phyloP scores from a whole-genome alignment of 805 yeast genomes.

The Cyberlindnera meyerae region DNA sequence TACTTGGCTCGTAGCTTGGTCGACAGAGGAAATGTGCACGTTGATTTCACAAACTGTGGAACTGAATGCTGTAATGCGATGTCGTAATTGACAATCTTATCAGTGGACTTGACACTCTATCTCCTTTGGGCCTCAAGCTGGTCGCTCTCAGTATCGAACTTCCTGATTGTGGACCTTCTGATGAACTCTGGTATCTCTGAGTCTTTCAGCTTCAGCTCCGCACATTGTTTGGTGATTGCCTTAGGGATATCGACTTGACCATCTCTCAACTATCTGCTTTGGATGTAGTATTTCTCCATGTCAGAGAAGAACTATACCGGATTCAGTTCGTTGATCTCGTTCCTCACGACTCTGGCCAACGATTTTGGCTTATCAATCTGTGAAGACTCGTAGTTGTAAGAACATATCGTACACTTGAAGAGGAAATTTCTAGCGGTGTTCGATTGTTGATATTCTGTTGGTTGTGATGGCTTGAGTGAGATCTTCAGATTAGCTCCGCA shows the following conservation, averaged over 20 bases:
- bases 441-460: background rate
- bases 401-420: slow-evolving; percentile 17
- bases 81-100: slow-evolving; percentile 2
- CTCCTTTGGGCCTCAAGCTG: background rate
- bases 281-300: slow-evolving; percentile 19
- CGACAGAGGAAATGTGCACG: slow-evolving; percentile 13
- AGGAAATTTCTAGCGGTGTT: slow-evolving; percentile 3
- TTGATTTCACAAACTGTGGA: slow-evolving; percentile 1
- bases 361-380: slow-evolving; percentile 17
- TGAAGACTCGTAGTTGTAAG: slow-evolving; percentile 12
- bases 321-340: slow-evolving; percentile 2
- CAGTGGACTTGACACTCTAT: background rate
- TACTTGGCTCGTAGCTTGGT: slow-evolving; percentile 20
- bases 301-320: slow-evolving; percentile 12
- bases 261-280: slow-evolving; percentile 9
- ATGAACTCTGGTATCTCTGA: slow-evolving; percentile 16
- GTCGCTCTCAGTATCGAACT: slow-evolving; percentile 6
- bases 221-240: slow-evolving; percentile 11
- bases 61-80: slow-evolving; percentile 4
- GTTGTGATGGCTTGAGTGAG: slow-evolving; percentile 4
- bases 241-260: slow-evolving; percentile 15
- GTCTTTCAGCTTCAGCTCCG: slow-evolving; percentile 13
- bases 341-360: slow-evolving; percentile 15
- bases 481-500: slow-evolving; percentile 16
- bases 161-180: slow-evolving; percentile 8